Conservation (phyloP, 306 rosid genomes). For the Purshia tridentata region DNA sequence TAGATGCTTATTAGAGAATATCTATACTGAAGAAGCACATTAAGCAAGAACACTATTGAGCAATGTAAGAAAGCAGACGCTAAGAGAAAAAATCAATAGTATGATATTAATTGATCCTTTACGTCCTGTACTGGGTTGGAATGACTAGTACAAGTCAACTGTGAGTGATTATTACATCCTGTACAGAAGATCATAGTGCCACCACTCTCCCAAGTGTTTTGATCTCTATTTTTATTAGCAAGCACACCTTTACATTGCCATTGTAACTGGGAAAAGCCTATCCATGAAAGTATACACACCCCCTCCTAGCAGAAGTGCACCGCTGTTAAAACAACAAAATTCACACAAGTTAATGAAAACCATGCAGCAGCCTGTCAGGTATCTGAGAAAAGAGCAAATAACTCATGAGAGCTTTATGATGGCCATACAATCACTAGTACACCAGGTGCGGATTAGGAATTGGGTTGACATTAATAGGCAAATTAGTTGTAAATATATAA, state of each 20-base stretch:
- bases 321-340: slow-evolving; percentile 46
- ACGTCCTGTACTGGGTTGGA: background rate
- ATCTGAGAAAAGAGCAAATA: background rate
- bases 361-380: background rate
- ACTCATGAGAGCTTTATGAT: background rate
- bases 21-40: too few relatives aligned
- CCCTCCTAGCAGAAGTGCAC: slow-evolving; percentile 84
- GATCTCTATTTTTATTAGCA: background rate
- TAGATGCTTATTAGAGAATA: too few relatives aligned
- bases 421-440: background rate
- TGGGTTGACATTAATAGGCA: background rate
- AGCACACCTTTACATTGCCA: slow-evolving; percentile 59
- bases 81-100: background rate
- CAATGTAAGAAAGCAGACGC: background rate
- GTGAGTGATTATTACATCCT: background rate
- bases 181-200: background rate
- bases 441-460: background rate
- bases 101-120: background rate
- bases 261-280: slow-evolving; percentile 78
- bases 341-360: background rate
- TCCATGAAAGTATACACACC: slow-evolving; percentile 85
- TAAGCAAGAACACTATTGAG: too few relatives aligned
- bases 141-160: background rate
- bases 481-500: background rate
- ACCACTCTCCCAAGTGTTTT: background rate